Percentiles rank a stretch among this genome's conserved stretches.
Conservation (phyloP, 176 grass and related monocot species). For the Cenchrus purpureus region DNA sequence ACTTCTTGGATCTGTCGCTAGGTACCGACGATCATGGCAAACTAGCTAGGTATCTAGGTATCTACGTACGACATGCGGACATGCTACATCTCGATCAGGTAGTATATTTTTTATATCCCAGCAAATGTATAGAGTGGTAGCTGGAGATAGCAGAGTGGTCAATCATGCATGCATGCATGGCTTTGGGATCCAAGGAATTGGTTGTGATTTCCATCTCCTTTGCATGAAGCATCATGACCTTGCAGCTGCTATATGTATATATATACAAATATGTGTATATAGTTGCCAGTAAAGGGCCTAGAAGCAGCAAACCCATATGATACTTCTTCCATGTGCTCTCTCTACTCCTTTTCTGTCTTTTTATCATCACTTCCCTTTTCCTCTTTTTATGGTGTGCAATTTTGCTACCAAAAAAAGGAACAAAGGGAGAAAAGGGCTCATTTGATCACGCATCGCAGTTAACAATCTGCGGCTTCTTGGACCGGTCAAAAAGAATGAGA, state of each 20-base stretch:
- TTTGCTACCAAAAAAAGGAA: conserved; percentile 6
- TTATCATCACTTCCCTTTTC: neutral
- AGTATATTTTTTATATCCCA: neutral
- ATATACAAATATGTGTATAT: neutral
- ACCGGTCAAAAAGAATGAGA: conserved; percentile 50
- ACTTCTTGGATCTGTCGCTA: conserved; percentile 56
- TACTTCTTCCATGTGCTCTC: conserved; percentile 38
- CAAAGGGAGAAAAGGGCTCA: conserved; percentile 18
- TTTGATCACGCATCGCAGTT: conserved; percentile 23
- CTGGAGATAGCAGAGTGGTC: conserved; percentile 27
- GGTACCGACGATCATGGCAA: conserved; percentile 39
- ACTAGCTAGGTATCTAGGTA: conserved; percentile 12
- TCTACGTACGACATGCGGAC: neutral
- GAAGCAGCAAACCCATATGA: conserved; percentile 32
- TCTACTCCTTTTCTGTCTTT: conserved; percentile 38
- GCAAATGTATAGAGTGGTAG: neutral
- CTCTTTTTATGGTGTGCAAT: conserved; percentile 35
- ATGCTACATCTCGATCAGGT: neutral
- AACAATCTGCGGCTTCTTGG: conserved; percentile 13
- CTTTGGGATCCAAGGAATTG: conserved; percentile 48
- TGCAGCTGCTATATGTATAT: conserved; percentile 16
- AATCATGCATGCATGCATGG: conserved; percentile 31
- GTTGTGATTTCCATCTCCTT: conserved; percentile 31
- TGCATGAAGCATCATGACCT: conserved; percentile 40
- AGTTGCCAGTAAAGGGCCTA: conserved; percentile 32